These are phyloP conservation scores for Luffa acutangula DNA, from an alignment of 306 rosid genomes.

Conservation along the genomic window DNA sequence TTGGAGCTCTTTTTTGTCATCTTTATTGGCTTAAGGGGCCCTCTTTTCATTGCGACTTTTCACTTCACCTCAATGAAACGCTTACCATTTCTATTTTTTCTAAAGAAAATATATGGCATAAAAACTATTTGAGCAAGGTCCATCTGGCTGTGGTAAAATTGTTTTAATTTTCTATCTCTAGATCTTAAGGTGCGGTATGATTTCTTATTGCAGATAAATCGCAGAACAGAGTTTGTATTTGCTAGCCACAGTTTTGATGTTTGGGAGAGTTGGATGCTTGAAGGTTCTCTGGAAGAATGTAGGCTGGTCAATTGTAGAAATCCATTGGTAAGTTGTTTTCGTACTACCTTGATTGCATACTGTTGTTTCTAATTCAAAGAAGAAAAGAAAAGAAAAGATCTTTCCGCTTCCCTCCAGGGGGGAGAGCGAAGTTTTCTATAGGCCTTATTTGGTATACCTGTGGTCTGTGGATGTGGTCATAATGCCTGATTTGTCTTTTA, in stretches of 20 bases:
- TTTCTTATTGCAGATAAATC: slow-evolving; percentile 57
- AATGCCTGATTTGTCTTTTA: background rate
- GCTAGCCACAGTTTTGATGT: slow-evolving; percentile 99
- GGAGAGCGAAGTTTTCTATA: background rate
- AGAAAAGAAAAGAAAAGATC: too few relatives aligned
- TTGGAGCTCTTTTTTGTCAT: background rate
- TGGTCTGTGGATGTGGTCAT: background rate
- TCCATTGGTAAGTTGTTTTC: slow-evolving; percentile 44
- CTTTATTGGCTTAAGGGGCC: background rate
- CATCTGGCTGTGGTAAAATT: background rate
- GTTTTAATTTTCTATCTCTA: background rate
- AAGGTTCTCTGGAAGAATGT: slow-evolving; percentile 82
- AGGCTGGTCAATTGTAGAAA: slow-evolving; percentile 87
- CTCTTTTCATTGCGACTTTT: background rate
- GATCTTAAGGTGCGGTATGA: background rate
- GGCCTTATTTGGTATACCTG: background rate
- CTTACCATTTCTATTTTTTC: background rate
- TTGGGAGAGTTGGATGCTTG: slow-evolving; percentile 90
- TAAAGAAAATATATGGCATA: background rate
- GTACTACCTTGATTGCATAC: slow-evolving; percentile 3
- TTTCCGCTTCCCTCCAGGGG: too few relatives aligned
- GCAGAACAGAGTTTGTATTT: slow-evolving; percentile 87
- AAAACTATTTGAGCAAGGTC: background rate
- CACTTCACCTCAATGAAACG: background rate
- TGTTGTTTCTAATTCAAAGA: slow-evolving; percentile 4